These are phyloP conservation scores for Bremia lactucae DNA, from an alignment of 352 stramenopile genomes.

Conservation along the genomic window DNA sequence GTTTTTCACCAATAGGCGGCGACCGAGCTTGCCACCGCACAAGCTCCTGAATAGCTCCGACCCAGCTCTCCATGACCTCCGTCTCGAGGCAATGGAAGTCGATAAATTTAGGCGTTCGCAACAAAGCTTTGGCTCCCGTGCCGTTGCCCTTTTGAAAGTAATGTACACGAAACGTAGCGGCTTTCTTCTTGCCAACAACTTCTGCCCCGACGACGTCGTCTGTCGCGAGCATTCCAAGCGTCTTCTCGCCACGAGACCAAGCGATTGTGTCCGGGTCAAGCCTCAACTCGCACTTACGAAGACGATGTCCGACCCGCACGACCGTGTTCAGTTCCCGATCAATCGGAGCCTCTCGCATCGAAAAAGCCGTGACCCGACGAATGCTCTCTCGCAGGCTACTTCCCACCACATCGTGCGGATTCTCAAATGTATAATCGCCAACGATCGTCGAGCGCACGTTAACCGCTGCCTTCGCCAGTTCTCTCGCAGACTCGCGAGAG, in stretches of 20 bases:
- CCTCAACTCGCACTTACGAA: conserved; percentile 43
- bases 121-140: conserved; percentile 45
- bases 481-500: conserved; percentile 37
- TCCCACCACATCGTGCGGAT: conserved; percentile 35
- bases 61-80: conserved; percentile 40
- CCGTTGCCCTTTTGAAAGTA: conserved; percentile 66
- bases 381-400: conserved; percentile 63
- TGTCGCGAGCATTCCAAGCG: conserved; percentile 40
- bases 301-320: conserved; percentile 27
- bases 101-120: conserved; percentile 32
- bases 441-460: conserved; percentile 59
- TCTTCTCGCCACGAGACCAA: conserved; percentile 42
- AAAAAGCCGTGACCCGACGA: conserved; percentile 73
- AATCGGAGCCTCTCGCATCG: conserved; percentile 55
- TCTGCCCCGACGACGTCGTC: conserved; percentile 72
- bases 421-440: conserved; percentile 65
- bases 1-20: conserved; percentile 55
- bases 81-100: conserved; percentile 41
- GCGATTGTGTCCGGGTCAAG: conserved; percentile 52
- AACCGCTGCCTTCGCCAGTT: conserved; percentile 64
- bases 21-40: conserved; percentile 72
- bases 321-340: conserved; percentile 45
- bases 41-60: conserved; percentile 62
- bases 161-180: conserved; percentile 46
- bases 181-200: conserved; percentile 24